Base-by-base conservation (phyloP, 1,139 yeast genomes). In the Groenewaldozyma sp. region DNA sequence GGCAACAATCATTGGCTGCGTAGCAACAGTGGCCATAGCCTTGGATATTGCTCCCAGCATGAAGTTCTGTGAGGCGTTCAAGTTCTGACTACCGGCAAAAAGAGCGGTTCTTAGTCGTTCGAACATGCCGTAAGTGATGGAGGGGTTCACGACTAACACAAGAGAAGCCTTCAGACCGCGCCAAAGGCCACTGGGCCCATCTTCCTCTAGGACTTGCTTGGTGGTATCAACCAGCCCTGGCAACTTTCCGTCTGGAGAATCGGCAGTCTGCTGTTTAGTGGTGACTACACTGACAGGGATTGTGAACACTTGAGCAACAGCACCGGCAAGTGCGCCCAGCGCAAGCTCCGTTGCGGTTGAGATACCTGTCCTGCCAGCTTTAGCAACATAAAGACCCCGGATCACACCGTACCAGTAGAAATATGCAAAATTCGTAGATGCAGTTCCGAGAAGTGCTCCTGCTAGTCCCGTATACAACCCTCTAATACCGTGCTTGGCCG, bases 281-380 rank as follows among this genome's bases (percentile, higher is more conserved):
- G 94, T 80, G 36, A 84, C 73, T 11, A 84, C 93, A 19, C 82
- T 75, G 42, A 84, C 78, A 11, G 95, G 95, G 64, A 79, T 79
- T 22, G 94, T 83, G 59, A 83, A 79, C 45, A 83, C 51, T 60
- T 84, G 94, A 4, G 94, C 84, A 32, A 83, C 67, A 0, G 93
- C 86, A 4, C 94, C 95, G 2, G 95, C 94, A 40, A 78, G 62
- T 1, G 93, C 87, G 1, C 95, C 95, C 36, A 86, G 67, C n/a
- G 74, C 62, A 48, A 84, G 71, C 59, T 86, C 95, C 46, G 76
- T 76, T 2, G 76, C 66, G 1, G 94, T 82, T 35, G 74, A 67
- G 16, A 51, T 75, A 60, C 31, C 49, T 37, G 42, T 40, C 2
- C 45, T 44, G 11, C n/a, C n/a, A 6, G n/a, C 18, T 21, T 22